A percentile compares a stretch with the other conserved stretches of the same genome.
Conservation (phyloP, 1,139 yeast genomes). For the Candida tetrigidarum region DNA sequence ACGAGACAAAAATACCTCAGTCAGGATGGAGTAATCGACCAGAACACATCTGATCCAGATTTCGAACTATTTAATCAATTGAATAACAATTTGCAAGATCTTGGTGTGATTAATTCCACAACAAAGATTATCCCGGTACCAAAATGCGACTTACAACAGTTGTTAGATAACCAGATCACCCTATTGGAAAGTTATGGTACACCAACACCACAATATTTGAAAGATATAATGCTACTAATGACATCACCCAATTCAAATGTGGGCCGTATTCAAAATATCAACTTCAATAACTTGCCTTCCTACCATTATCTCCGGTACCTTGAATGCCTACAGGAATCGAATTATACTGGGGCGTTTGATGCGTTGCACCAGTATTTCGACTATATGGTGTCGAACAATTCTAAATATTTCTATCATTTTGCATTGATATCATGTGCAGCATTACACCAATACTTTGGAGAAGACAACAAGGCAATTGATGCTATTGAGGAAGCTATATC, state of each 20-base stretch:
- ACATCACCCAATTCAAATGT: conserved; percentile 45
- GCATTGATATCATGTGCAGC: conserved; percentile 82
- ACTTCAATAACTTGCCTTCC: conserved; percentile 58
- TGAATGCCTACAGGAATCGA: conserved; percentile 61
- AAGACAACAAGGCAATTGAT: conserved; percentile 72
- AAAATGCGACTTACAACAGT: conserved; percentile 53
- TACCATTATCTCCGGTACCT: conserved; percentile 68
- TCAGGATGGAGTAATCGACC: conserved; percentile 24
- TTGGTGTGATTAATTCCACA: conserved; percentile 21
- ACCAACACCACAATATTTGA: conserved; percentile 51
- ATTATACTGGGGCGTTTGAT: conserved; percentile 75
- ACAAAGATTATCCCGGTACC: conserved; percentile 42
- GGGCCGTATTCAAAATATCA: conserved; percentile 47
- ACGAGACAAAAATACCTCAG: conserved; percentile 25
- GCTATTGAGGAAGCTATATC: conserved; percentile 88
- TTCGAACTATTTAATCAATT: conserved; percentile 23
- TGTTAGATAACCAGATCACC: conserved; percentile 61
- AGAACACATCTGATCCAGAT: conserved; percentile 17
- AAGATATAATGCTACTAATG: conserved; percentile 50
- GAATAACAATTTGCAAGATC: conserved; percentile 26
- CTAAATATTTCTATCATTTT: conserved; percentile 73
- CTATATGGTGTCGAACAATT: conserved; percentile 75
- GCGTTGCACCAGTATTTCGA: conserved; percentile 83
- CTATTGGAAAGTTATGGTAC: conserved; percentile 58
- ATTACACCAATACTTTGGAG: conserved; percentile 76